phyloP scores from a whole-genome alignment of 371 early-diverging fungal species.

The Mortierella sp. region DNA sequence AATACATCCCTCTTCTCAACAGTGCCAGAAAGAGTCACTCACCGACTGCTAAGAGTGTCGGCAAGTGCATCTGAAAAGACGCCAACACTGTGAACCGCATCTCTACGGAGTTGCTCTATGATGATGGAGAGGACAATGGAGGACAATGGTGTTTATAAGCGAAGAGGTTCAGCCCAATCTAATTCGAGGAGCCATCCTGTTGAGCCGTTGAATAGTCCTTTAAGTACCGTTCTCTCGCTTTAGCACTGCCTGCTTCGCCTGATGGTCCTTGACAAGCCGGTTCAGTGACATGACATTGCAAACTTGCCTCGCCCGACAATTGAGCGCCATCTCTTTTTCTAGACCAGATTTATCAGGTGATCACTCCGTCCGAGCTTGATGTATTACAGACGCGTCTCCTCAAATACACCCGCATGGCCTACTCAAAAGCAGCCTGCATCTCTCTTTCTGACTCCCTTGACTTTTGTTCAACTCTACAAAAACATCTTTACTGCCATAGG shows the following conservation, averaged over 20 bases:
- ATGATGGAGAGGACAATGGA: background rate
- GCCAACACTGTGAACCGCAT: slow-evolving; percentile 60
- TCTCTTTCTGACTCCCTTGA: background rate
- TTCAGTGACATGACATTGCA: slow-evolving; percentile 46
- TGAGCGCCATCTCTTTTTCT: no score
- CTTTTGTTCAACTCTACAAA: background rate
- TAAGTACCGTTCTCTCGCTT: slow-evolving; percentile 59
- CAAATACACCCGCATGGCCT: background rate
- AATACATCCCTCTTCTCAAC: no score
- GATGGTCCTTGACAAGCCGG: slow-evolving; percentile 58
- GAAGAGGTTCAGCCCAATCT: no score
- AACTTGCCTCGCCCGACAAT: no score
- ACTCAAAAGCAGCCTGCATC: background rate
- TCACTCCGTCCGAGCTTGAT: no score
- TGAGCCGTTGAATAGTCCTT: background rate
- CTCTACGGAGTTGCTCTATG: slow-evolving; percentile 66
- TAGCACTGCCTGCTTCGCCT: slow-evolving; percentile 54
- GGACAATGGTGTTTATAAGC: background rate
- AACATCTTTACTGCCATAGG: no score
- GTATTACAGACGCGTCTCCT: no score
- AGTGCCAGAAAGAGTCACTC: background rate
- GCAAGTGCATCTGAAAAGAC: slow-evolving; percentile 66
- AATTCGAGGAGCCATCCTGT: no score
- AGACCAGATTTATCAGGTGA: no score
- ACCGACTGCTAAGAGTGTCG: slow-evolving; percentile 67